phyloP scores from a whole-genome alignment of 345 rosid species.

The Eucalyptus leucophloia region DNA sequence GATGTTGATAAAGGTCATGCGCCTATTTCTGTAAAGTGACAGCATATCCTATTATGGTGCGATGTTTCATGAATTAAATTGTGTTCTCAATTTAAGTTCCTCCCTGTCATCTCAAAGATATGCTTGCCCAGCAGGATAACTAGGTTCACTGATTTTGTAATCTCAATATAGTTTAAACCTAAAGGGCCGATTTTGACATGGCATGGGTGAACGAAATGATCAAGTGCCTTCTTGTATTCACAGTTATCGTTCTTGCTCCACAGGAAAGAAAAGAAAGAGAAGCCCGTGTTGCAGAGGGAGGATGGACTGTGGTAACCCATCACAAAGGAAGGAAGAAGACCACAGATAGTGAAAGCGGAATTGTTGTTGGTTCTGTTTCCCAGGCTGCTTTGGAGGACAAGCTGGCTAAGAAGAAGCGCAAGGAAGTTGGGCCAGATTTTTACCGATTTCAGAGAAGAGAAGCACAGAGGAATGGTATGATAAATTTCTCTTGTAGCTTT shows the following conservation, averaged over 20 bases:
- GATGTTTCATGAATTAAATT: background rate
- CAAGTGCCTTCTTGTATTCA: background rate
- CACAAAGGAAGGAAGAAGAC: constrained; percentile 96
- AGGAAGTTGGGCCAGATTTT: constrained; percentile 62
- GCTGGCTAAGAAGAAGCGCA: constrained; percentile 59
- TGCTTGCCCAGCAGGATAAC: background rate
- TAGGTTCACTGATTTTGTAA: background rate
- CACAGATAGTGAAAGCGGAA: constrained; percentile 70
- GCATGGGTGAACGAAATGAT: background rate
- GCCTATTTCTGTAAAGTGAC: background rate
- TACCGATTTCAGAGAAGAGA: constrained; percentile 91
- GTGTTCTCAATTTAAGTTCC: background rate
- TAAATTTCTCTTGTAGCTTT: background rate
- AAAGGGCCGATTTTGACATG: background rate
- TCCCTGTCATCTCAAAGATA: background rate
- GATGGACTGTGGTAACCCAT: constrained; percentile 93
- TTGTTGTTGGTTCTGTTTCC: constrained; percentile 68
- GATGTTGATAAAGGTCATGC: background rate
- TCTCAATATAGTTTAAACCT: background rate
- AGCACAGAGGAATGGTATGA: constrained; percentile 73
- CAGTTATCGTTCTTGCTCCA: background rate
- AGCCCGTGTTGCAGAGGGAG: constrained; percentile 85
- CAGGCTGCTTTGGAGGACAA: constrained; percentile 53
- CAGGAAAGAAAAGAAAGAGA: constrained; percentile 78
- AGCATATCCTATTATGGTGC: background rate